Conservation (phyloP, 805 yeast genomes). For the Wickerhamomyces bisporus region DNA sequence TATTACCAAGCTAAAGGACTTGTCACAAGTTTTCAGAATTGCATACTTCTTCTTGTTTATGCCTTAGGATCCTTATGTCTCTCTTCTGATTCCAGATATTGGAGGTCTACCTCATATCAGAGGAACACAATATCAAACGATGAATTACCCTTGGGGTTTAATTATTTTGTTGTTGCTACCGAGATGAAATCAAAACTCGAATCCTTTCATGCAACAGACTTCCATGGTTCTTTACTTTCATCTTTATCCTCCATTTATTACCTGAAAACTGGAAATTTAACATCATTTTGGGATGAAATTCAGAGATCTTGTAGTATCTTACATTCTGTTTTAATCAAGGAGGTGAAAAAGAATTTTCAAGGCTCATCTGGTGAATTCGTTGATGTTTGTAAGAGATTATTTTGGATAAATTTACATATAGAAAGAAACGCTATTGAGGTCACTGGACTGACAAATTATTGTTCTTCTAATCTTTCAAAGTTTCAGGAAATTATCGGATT, state of each 20-base stretch:
- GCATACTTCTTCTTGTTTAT: neutral
- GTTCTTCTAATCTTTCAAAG: neutral
- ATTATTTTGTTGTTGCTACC: neutral
- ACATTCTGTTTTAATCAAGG: neutral
- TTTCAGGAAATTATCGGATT: neutral
- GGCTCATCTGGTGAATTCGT: neutral
- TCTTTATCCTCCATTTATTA: neutral
- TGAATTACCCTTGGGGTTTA: conserved; percentile 3
- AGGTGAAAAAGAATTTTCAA: neutral
- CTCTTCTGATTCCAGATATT: neutral
- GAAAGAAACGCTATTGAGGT: neutral
- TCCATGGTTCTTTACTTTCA: neutral
- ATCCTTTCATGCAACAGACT: neutral
- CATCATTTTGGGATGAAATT: conserved; percentile 2
- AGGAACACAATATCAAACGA: neutral
- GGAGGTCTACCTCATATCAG: neutral
- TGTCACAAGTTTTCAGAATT: neutral
- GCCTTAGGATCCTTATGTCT: conserved; percentile 1
- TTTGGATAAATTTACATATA: conserved; percentile 1
- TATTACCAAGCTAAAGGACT: neutral
- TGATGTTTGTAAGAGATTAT: conserved; percentile 2
- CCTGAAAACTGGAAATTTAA: conserved; percentile 3
- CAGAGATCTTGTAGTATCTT: neutral
- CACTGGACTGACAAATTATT: neutral
- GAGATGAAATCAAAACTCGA: neutral